phyloP scores from a whole-genome alignment of 2,329 filamentous ascomycete species.

The Bimuria novae-zelandiae region DNA sequence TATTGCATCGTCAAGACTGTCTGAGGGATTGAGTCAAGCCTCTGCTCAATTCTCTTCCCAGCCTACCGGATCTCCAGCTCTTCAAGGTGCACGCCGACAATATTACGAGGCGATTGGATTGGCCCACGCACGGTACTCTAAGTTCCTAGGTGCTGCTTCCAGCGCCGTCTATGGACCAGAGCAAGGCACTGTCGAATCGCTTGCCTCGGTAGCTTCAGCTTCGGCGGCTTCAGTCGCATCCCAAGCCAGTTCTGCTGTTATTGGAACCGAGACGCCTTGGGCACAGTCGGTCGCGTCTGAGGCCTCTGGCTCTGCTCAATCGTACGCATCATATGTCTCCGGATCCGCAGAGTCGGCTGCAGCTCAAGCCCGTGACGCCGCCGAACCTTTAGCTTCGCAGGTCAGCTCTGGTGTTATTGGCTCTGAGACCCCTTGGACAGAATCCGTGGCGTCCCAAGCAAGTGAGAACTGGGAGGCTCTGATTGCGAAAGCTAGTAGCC shows the following conservation, averaged over 20 bases:
- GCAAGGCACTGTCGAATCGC: conserved; percentile 40
- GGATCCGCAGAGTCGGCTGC: conserved; percentile 43
- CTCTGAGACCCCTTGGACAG: conserved; percentile 55
- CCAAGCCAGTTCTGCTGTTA: conserved; percentile 48
- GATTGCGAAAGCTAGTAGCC: conserved; percentile 67
- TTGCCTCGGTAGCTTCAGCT: conserved; percentile 45
- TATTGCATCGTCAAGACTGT: conserved; percentile 71
- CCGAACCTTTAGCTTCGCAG: conserved; percentile 50
- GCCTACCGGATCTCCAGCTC: conserved; percentile 55
- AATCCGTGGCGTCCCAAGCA: conserved; percentile 60
- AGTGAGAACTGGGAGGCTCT: conserved; percentile 68
- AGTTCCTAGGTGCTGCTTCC: conserved; percentile 74
- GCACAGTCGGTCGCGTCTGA: conserved; percentile 55
- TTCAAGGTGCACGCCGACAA: conserved; percentile 66
- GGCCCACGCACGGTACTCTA: conserved; percentile 78
- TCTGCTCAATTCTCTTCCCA: conserved; percentile 72
- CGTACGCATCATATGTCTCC: conserved; percentile 46
- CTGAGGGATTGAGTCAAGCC: conserved; percentile 71
- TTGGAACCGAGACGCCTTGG: conserved; percentile 52
- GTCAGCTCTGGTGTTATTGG: conserved; percentile 53
- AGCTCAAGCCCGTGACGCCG: conserved; percentile 56
- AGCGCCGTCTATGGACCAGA: conserved; percentile 64
- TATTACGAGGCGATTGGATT: conserved; percentile 81
- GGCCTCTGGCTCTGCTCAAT: conserved; percentile 37
- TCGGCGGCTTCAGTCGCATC: conserved; percentile 49